Evolutionary conservation across 2,329 filamentous ascomycete species (phyloP).

Genomic region (Aspergillus tamarii): DNA sequence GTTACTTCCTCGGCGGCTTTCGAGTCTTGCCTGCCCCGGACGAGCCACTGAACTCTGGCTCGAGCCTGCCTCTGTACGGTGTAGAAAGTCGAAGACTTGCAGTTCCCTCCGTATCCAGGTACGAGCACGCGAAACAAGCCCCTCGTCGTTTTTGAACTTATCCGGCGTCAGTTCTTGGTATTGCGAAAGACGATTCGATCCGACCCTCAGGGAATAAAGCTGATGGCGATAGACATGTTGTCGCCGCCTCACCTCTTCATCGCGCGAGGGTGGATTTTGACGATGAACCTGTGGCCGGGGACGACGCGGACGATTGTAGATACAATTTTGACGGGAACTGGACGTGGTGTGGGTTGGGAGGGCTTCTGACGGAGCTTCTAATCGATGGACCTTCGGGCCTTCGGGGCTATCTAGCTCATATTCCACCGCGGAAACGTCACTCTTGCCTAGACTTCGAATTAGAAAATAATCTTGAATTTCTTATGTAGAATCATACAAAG

Average conservation of each 20-base stretch:
- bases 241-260: conserved; percentile 61
- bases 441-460: conserved; percentile 48
- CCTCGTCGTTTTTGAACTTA: conserved; percentile 64
- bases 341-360: conserved; percentile 14
- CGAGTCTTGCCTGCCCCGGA: conserved; percentile 36
- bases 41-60: conserved; percentile 22
- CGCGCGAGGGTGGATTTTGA: conserved; percentile 31
- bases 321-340: conserved; percentile 6
- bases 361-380: conserved; percentile 42
- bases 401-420: conserved; percentile 63
- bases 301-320: conserved; percentile 20
- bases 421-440: conserved; percentile 61
- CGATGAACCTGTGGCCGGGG: not conserved
- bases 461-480: not conserved
- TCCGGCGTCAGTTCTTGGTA: conserved; percentile 74
- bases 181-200: conserved; percentile 75
- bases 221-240: conserved; percentile 72
- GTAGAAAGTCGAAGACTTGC: conserved; percentile 77
- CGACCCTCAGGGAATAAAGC: conserved; percentile 79
- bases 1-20: conserved; percentile 63
- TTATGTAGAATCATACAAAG: conserved; percentile 63
- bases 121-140: conserved; percentile 74
- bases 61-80: conserved; percentile 37
- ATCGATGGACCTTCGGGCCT: conserved; percentile 61
- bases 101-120: conserved; percentile 84